phyloP scores from a whole-genome alignment of 2,329 filamentous ascomycete species.

The Ophiostoma perfectum region DNA sequence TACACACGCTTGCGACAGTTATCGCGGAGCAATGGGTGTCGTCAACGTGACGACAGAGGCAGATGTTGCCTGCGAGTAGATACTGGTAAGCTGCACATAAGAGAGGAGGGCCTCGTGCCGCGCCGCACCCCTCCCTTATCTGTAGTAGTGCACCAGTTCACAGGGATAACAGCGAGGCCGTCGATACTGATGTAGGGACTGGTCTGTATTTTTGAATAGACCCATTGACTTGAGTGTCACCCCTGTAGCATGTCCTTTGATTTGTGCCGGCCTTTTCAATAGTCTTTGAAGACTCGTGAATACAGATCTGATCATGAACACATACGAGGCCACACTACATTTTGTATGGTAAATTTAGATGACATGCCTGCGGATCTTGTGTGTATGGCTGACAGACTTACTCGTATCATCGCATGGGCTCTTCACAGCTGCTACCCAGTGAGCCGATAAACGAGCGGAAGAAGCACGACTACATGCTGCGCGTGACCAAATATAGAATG shows the following conservation, averaged over 20 bases:
- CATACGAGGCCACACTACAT: too few relatives aligned
- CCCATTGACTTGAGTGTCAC: too few relatives aligned
- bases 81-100: background rate
- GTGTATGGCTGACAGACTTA: too few relatives aligned
- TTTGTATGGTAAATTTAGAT: too few relatives aligned
- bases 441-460: background rate
- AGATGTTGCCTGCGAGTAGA: background rate
- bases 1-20: background rate
- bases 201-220: background rate
- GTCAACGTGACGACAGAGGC: constrained; percentile 1
- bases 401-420: too few relatives aligned
- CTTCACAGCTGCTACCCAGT: too few relatives aligned
- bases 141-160: background rate
- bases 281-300: too few relatives aligned
- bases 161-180: background rate
- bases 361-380: too few relatives aligned
- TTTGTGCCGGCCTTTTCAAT: too few relatives aligned
- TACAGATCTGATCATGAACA: too few relatives aligned
- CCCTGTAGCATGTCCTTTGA: too few relatives aligned
- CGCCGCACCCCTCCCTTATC: background rate
- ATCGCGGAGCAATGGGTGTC: background rate
- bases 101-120: constrained; percentile 11
- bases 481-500: background rate
- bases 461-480: background rate
- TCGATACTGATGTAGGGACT: too few relatives aligned